phyloP scores from a whole-genome alignment of 2,329 filamentous ascomycete genomes.

The Apiospora marii region DNA sequence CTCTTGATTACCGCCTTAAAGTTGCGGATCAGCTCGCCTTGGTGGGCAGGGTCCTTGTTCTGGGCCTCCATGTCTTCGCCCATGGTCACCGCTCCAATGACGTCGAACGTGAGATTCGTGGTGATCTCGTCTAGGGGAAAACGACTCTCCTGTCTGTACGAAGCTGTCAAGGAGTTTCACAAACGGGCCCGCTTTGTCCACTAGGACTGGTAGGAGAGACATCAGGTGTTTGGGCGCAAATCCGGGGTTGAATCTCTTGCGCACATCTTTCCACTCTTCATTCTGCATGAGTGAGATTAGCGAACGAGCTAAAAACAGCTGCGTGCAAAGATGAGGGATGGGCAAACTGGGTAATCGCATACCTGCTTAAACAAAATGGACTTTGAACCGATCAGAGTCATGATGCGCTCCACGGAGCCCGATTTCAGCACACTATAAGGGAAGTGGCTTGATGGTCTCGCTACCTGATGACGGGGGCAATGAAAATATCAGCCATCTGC shows the following conservation, averaged over 20 bases:
- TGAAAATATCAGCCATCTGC: neutral
- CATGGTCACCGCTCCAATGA: conserved; percentile 46
- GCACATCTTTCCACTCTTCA: conserved; percentile 43
- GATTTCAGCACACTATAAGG: neutral
- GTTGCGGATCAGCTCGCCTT: conserved; percentile 34
- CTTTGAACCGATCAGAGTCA: neutral
- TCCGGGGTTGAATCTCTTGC: conserved; percentile 48
- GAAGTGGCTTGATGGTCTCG: neutral
- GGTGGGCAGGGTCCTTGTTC: conserved; percentile 32
- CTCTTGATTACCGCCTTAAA: neutral
- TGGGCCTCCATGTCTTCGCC: conserved; percentile 46
- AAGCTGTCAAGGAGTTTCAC: conserved; percentile 45
- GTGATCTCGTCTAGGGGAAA: conserved; percentile 36
- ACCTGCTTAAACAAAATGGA: neutral
- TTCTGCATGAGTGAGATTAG: conserved; percentile 35
- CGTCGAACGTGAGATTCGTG: conserved; percentile 48
- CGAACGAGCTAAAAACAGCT: neutral
- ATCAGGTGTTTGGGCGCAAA: conserved; percentile 50
- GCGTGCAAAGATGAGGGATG: no score
- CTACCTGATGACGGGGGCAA: neutral
- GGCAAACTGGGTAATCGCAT: neutral
- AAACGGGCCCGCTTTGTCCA: neutral
- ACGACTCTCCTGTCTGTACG: conserved; percentile 37
- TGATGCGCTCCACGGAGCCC: neutral
- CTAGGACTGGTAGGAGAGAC: conserved; percentile 41